These are phyloP conservation scores for Rhizopogon vulgaris DNA, from an alignment of 768 basidiomycete genomes.

Conservation along the genomic window DNA sequence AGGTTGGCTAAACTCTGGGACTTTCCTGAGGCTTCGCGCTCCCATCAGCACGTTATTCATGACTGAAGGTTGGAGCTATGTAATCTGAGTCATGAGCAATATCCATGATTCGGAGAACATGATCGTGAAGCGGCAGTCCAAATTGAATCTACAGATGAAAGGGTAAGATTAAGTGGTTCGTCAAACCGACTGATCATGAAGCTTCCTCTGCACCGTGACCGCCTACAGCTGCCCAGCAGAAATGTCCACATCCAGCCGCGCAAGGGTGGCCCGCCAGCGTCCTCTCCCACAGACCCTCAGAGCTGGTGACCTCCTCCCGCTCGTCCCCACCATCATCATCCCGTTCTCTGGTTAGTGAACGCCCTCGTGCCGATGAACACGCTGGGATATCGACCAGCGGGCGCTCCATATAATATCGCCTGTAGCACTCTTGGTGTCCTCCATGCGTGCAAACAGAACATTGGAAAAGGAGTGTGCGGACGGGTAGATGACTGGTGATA, in stretches of 20 bases:
- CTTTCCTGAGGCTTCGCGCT: too few species aligned
- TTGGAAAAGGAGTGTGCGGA: constrained; percentile 61
- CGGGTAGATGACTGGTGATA: constrained; percentile 61
- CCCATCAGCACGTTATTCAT: too few species aligned
- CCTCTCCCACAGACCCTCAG: constrained; percentile 5
- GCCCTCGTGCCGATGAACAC: constrained; percentile 12
- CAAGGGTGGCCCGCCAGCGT: constrained; percentile 51
- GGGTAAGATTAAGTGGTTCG: too few species aligned
- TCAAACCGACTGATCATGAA: neutral
- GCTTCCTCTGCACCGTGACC: neutral
- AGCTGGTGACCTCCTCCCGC: constrained; percentile 5
- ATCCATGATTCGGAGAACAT: too few species aligned
- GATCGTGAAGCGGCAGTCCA: too few species aligned
- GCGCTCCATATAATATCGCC: constrained; percentile 54
- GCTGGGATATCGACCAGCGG: constrained; percentile 44
- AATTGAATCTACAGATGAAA: too few species aligned
- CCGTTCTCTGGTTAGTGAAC: constrained; percentile 14
- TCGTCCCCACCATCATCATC: constrained; percentile 10
- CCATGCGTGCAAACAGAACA: constrained; percentile 78
- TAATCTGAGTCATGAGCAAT: too few species aligned
- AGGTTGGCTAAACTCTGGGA: too few species aligned
- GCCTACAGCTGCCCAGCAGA: constrained; percentile 57
- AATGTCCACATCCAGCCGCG: constrained; percentile 79
- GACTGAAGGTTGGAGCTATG: too few species aligned
- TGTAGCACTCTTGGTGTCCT: constrained; percentile 76